A percentile compares a stretch with the other conserved stretches of the same genome.
phyloP scores from a whole-genome alignment of 192 early-diverging fungal species.

The Radiomyces spectabilis region DNA sequence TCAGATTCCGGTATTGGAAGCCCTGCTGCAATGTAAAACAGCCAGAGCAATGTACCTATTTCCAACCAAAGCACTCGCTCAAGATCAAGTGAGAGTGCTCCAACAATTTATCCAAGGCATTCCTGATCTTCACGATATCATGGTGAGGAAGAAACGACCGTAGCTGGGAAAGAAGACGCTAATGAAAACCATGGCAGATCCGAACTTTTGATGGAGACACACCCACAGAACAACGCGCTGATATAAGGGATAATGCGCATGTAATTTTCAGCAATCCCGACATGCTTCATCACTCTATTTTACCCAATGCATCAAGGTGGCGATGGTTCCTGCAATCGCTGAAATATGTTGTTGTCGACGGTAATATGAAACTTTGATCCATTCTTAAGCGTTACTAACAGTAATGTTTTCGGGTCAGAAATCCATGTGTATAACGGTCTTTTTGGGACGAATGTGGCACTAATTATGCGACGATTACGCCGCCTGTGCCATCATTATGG shows the following conservation, averaged over 20 bases:
- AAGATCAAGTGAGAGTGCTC: constrained; percentile 63
- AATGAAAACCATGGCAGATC: constrained; percentile 6
- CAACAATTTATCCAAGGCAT: constrained; percentile 15
- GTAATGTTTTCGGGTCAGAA: constrained; percentile 36
- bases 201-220: constrained; percentile 65
- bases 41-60: constrained; percentile 54
- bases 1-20: constrained; percentile 58
- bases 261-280: constrained; percentile 82
- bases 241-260: constrained; percentile 42
- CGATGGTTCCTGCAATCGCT: constrained; percentile 41
- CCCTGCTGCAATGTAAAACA: constrained; percentile 31
- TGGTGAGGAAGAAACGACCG: not conserved
- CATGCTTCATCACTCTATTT: constrained; percentile 64
- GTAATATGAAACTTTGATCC: constrained; percentile 1
- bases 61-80: constrained; percentile 79
- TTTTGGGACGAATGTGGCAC: constrained; percentile 61
- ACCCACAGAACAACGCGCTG: constrained; percentile 26
- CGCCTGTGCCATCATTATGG: constrained; percentile 41
- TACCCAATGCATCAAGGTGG: constrained; percentile 55
- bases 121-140: constrained; percentile 24
- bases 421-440: constrained; percentile 60
- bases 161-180: not conserved
- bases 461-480: constrained; percentile 57
- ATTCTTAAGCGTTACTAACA: too few relatives aligned
- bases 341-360: constrained; percentile 62